phyloP scores from a whole-genome alignment of 1,284 basidiomycete species.

The Tremellales sp. region DNA sequence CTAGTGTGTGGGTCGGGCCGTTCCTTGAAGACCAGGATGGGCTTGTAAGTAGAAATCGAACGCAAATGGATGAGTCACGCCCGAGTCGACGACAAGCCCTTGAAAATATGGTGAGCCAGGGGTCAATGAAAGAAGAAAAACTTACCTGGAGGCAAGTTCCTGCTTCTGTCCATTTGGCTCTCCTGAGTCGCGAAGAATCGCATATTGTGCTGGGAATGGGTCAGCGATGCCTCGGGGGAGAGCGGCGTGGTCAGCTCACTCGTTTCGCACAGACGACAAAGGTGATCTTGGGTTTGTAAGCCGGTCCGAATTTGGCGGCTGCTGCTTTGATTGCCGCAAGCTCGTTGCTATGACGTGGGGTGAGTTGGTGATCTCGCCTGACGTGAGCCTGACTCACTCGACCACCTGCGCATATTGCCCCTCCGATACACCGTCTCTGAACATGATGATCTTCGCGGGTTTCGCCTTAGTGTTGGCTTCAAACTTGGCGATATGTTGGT shows the following conservation, averaged over 20 bases:
- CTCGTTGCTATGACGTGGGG: neutral
- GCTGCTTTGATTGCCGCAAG: constrained; percentile 21
- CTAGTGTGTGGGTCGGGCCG: constrained; percentile 51
- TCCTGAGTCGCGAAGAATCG: constrained; percentile 46
- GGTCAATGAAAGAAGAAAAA: neutral
- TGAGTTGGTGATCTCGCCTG: neutral
- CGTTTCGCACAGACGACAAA: constrained; percentile 48
- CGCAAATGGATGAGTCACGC: constrained; percentile 49
- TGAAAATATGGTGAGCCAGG: neutral
- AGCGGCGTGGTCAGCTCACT: constrained; percentile 7
- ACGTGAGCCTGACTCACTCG: constrained; percentile 24
- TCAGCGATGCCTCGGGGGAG: neutral
- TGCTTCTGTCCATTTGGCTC: constrained; percentile 43
- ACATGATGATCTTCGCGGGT: constrained; percentile 48
- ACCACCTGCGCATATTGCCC: constrained; percentile 51
- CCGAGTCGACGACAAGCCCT: constrained; percentile 45
- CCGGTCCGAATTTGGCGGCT: constrained; percentile 20
- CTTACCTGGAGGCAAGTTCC: constrained; percentile 47
- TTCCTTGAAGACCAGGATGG: constrained; percentile 46
- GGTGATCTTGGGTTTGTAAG: constrained; percentile 46
- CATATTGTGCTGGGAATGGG: constrained; percentile 43
- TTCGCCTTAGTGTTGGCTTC: constrained; percentile 36
- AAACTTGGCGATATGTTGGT: constrained; percentile 31
- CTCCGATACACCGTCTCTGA: constrained; percentile 53
- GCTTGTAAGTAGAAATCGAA: constrained; percentile 47